Conservation (phyloP, 1,284 basidiomycete species). For the Trametes hirsuta region DNA sequence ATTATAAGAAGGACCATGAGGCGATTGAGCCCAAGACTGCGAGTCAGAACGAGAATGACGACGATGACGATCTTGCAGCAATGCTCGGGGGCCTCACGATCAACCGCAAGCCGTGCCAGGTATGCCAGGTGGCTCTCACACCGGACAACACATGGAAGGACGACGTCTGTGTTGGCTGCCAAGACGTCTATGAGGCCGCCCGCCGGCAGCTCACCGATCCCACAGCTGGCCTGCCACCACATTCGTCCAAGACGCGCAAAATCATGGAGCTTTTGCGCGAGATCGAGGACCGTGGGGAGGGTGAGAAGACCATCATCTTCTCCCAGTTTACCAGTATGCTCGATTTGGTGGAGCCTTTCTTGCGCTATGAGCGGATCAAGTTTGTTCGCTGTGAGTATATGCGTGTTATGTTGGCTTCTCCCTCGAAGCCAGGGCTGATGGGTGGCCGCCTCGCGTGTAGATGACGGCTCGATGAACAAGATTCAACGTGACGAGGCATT, state of each 20-base stretch:
- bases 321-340: slow-evolving; percentile 93
- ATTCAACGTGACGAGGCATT: slow-evolving; percentile 78
- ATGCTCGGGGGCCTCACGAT: slow-evolving; percentile 77
- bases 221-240: slow-evolving; percentile 51
- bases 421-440: background rate
- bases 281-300: slow-evolving; percentile 64
- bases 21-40: slow-evolving; percentile 68
- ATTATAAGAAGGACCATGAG: slow-evolving; percentile 73
- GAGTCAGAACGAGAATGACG: slow-evolving; percentile 53
- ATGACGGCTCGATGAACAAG: slow-evolving; percentile 86
- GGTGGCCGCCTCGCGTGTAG: slow-evolving; percentile 41
- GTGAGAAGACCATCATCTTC: slow-evolving; percentile 92
- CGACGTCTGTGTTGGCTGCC: slow-evolving; percentile 63
- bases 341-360: slow-evolving; percentile 84
- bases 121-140: slow-evolving; percentile 65
- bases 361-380: slow-evolving; percentile 63
- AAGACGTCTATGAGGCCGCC: slow-evolving; percentile 49
- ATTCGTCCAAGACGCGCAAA: slow-evolving; percentile 89
- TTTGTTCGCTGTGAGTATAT: slow-evolving; percentile 83
- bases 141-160: slow-evolving; percentile 41
- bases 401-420: background rate
- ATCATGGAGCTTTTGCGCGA: slow-evolving; percentile 74
- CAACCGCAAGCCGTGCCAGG: slow-evolving; percentile 63
- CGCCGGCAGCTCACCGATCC: slow-evolving; percentile 35
- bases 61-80: slow-evolving; percentile 74